Conservation (phyloP, 345 rosid species). For the Lagerstroemia speciosa region DNA sequence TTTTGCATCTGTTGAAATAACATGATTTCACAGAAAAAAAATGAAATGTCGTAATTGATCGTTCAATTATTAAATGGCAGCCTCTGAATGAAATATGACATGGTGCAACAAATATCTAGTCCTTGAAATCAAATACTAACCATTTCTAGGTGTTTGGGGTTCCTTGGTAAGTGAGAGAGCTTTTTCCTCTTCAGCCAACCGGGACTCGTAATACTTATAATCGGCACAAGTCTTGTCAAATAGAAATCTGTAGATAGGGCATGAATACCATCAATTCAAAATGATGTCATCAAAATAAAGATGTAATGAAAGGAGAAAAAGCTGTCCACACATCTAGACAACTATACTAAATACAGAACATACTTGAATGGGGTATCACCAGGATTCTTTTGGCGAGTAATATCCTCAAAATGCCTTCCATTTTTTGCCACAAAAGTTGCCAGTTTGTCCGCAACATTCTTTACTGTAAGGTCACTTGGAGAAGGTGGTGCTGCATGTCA, state of each 20-base stretch:
- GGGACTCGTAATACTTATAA: conserved; percentile 71
- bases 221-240: conserved; percentile 76
- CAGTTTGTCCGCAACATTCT: conserved; percentile 92
- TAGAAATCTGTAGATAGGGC: conserved; percentile 49
- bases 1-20: background rate
- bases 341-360: conserved; percentile 10
- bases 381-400: conserved; percentile 92
- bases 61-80: background rate
- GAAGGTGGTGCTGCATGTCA: conserved; percentile 96
- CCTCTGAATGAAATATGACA: background rate
- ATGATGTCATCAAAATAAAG: background rate
- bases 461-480: conserved; percentile 87
- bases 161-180: conserved; percentile 42
- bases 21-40: background rate
- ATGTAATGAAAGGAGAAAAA: background rate
- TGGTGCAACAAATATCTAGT: background rate
- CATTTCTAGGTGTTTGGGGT: conserved; percentile 32
- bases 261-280: background rate
- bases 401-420: conserved; percentile 90
- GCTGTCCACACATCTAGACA: background rate
- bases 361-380: conserved; percentile 94
- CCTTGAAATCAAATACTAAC: conserved; percentile 26
- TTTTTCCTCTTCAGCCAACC: conserved; percentile 76
- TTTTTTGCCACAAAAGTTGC: conserved; percentile 97
- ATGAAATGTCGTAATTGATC: background rate